These are phyloP conservation scores for Picochlorum sp. DNA, from an alignment of 139 green algal genomes.

Conservation along the genomic window DNA sequence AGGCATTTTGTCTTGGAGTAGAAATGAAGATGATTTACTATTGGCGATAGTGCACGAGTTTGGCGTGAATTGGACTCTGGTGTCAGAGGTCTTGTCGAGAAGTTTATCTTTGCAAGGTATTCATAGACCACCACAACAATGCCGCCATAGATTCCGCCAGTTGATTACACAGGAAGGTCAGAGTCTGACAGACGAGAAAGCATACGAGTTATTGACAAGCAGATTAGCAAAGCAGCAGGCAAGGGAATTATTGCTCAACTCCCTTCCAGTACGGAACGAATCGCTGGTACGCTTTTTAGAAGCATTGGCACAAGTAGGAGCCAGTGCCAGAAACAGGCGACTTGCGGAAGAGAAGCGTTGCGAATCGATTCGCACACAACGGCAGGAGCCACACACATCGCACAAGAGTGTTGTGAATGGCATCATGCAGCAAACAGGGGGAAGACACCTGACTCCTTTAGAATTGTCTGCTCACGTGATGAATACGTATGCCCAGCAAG, in stretches of 20 bases:
- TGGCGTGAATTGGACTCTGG: slow-evolving; percentile 60
- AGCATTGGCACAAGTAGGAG: slow-evolving; percentile 25
- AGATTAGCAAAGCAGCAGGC: slow-evolving; percentile 25
- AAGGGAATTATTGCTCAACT: slow-evolving; percentile 29
- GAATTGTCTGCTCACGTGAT: slow-evolving; percentile 20
- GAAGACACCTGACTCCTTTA: slow-evolving; percentile 12
- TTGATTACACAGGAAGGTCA: neutral
- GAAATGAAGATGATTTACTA: slow-evolving; percentile 51
- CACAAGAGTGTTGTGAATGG: slow-evolving; percentile 14
- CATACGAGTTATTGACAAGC: slow-evolving; percentile 15
- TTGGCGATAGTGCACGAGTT: slow-evolving; percentile 63
- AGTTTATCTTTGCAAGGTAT: slow-evolving; percentile 43
- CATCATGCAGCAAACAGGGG: slow-evolving; percentile 24
- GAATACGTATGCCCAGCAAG: slow-evolving; percentile 12
- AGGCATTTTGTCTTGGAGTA: slow-evolving; percentile 22
- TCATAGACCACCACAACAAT: slow-evolving; percentile 34
- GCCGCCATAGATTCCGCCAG: slow-evolving; percentile 39
- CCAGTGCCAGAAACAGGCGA: slow-evolving; percentile 18
- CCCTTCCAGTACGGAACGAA: slow-evolving; percentile 32
- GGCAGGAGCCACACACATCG: slow-evolving; percentile 26
- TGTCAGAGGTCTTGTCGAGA: slow-evolving; percentile 45
- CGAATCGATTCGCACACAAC: slow-evolving; percentile 9
- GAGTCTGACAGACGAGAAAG: slow-evolving; percentile 23
- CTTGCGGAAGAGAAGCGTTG: slow-evolving; percentile 20
- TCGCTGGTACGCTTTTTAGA: slow-evolving; percentile 25